Evolutionary conservation across 2,329 filamentous ascomycete genomes (phyloP), one percentile per base, ranked within the genome.

Genomic region (Fusarium sublunatum): DNA sequence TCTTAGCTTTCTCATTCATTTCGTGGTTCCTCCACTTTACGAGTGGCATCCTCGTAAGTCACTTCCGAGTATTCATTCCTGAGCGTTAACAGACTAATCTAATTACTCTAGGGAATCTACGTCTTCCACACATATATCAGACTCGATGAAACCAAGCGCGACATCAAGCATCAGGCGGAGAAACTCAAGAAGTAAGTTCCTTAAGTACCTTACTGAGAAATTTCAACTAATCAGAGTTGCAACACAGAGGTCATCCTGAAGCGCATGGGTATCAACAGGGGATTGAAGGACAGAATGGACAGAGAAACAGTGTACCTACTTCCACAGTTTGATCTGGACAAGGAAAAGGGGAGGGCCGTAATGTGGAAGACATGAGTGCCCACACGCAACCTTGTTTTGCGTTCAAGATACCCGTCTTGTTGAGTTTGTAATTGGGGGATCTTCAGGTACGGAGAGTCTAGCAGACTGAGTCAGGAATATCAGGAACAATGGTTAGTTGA

Each of bases 1-100:
- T 58, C 5, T 38, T 72, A 12, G 65, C 69, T 9, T 72, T 72
- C 39, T 56, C 65, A 6, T 70, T 72, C 44, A 59, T 72, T 25
- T 60, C 63, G 9, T 58, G 53, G 26, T 53, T 72, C 32, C 15
- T 52, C 11, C 68, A 70, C 15, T 53, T 72, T 0, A 5, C 60
- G 10, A 72, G 67, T 48, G 59, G 55, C 9, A 48, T 70, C 8
- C 50, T 72, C 3, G 70, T 71, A 22, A 48, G 61, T 46, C 19
- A 5, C 1, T 28, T 9, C 6, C 12, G 1, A 4, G 12, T 3
- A 3, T 6, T 13, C 25, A 6, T 2, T 11, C 12, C 22, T 8
- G 7, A 5, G 6, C 19, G 19, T 25, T 44, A 26, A 15, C 4
- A 19, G 4, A 32, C 25, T 5, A 25, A 47, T 13, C 19, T 6